Evolutionary conservation across 257 asterid species (phyloP).

Genomic region (Solanum gandarillasii): DNA sequence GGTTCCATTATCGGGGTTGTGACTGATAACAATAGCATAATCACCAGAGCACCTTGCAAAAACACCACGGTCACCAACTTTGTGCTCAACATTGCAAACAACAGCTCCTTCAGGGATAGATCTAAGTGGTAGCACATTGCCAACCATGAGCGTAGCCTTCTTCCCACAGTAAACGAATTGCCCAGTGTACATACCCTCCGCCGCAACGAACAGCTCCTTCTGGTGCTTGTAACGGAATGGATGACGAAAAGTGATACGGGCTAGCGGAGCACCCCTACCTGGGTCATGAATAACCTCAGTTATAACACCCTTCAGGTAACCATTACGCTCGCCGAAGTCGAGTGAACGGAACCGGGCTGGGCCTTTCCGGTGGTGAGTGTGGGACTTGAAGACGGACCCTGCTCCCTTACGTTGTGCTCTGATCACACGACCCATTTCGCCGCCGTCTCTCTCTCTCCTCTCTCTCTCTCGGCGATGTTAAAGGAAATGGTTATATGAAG

Average conservation of each 20-base stretch:
- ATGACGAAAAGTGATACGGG: slow-evolving; percentile 62
- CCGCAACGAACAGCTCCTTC: slow-evolving; percentile 71
- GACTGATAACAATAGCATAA: slow-evolving; percentile 64
- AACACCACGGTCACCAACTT: slow-evolving; percentile 66
- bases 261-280: slow-evolving; percentile 73
- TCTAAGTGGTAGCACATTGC: slow-evolving; percentile 61
- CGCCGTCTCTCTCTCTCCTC: background rate
- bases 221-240: slow-evolving; percentile 72
- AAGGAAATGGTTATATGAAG: background rate
- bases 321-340: slow-evolving; percentile 74
- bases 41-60: slow-evolving; percentile 73
- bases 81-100: slow-evolving; percentile 69
- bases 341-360: slow-evolving; percentile 65
- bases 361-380: slow-evolving; percentile 78
- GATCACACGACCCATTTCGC: slow-evolving; percentile 60
- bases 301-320: slow-evolving; percentile 68
- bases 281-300: slow-evolving; percentile 71
- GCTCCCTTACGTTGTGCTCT: slow-evolving; percentile 81
- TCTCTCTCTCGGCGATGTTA: background rate
- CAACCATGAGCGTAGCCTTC: slow-evolving; percentile 58
- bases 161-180: slow-evolving; percentile 67
- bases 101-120: slow-evolving; percentile 75
- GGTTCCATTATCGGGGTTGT: slow-evolving; percentile 72
- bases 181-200: slow-evolving; percentile 67
- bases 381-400: slow-evolving; percentile 63